phyloP scores from a whole-genome alignment of 225 moss, liverwort and hornwort genomes.

The Lunularia cruciata region DNA sequence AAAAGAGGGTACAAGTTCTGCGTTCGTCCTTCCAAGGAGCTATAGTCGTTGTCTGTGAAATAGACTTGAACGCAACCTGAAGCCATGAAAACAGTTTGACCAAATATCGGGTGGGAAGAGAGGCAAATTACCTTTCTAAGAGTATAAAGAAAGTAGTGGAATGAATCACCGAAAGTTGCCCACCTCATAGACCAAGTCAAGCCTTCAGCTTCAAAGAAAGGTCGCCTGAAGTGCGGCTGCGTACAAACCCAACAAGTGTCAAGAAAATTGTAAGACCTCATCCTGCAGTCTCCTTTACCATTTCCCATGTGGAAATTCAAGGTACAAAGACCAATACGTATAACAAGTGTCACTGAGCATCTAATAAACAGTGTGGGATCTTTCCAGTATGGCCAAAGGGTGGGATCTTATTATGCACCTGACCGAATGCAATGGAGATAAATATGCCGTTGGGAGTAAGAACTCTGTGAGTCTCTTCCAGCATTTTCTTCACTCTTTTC shows the following conservation, averaged over 20 bases:
- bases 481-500: conserved; percentile 55
- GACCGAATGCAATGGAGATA: conserved; percentile 88
- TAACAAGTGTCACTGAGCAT: too few species aligned
- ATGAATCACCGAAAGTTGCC: conserved; percentile 77
- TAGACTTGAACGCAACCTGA: too few species aligned
- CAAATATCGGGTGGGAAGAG: too few species aligned
- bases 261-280: too few species aligned
- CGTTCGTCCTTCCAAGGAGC: too few species aligned
- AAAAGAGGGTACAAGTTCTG: too few species aligned
- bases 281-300: not conserved
- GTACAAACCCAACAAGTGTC: not conserved
- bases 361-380: too few species aligned
- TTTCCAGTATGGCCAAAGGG: not conserved
- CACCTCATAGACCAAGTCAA: conserved; percentile 80
- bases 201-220: conserved; percentile 75
- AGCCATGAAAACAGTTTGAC: too few species aligned
- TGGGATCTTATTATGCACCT: conserved; percentile 43
- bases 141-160: conserved; percentile 88
- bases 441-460: conserved; percentile 68
- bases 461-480: conserved; percentile 79
- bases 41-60: too few species aligned
- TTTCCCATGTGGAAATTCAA: not conserved
- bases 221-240: conserved; percentile 89
- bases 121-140: conserved; percentile 71
- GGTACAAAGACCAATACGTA: not conserved